Evolutionary conservation across 2,329 filamentous ascomycete genomes (phyloP), one percentile per base, ranked within the genome.

Genomic region (Fusarium floridanum): DNA sequence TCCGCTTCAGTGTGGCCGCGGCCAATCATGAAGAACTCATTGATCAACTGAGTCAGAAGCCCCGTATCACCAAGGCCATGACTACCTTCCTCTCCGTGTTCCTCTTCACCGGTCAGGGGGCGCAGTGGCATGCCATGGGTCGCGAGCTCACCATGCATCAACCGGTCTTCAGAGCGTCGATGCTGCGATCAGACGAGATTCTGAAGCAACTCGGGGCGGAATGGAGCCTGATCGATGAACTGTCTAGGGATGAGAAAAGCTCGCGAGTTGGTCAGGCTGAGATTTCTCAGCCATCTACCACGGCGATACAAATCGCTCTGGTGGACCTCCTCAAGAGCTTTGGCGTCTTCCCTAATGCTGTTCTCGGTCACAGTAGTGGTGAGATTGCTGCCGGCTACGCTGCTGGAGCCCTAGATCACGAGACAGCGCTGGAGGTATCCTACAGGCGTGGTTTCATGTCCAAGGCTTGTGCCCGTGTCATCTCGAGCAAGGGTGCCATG

Each of bases 251-350:
- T 1, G 68, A 56, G 4, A 53, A 39, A 10, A 66, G 32, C 1
- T 76, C 74, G n/a, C 70, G 61, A 6, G 67, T 81, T 48, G 85
- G 86, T 65, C 76, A 78, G 36, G 73, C 80, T 6, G 76, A 79
- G 8, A 65, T 80, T 36, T 79, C 79, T 22, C 85, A 87, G 66
- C 81, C 86, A 0, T 60, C 84, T 1, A 86, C 82, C 63, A 86
- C 85, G 0, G 84, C 84, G 0, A 48, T 88, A 0, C 86, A 87
- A 67, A 76, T 87, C 4, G 83, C 77, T 2, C 68, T 87, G 1
- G 79, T 86, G 0, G 80, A 85, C 17, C 76, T 86, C 1, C 75
- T 84, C n/a, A 67, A 74, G 32, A 73, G 69, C 3, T 83, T 80
- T 57, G 74, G 76, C 3, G 68, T 85, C 4, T 63, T 53, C 1